Percentiles rank a stretch among this genome's conserved stretches.
These are phyloP conservation scores for Kwoniella bestiolae DNA, from an alignment of 768 basidiomycete species.

Conservation along the genomic window DNA sequence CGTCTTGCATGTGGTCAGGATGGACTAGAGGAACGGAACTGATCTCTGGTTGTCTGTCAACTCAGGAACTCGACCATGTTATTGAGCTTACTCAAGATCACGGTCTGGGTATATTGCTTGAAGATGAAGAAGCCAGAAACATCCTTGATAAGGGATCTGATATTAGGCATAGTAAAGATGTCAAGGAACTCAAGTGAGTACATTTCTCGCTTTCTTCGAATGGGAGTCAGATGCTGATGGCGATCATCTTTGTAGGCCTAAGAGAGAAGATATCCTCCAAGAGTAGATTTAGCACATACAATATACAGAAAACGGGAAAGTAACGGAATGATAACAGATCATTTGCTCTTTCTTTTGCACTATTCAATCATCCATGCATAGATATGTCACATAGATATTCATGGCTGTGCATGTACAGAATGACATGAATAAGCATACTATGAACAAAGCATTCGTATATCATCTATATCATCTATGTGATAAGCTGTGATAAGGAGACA, in stretches of 20 bases:
- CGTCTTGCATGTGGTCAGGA: too few relatives aligned
- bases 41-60: constrained; percentile 7
- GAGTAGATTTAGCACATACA: constrained; percentile 39
- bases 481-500: too few relatives aligned
- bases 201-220: background rate
- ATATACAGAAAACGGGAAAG: background rate
- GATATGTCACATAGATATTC: background rate
- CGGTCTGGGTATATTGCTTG: constrained; percentile 80
- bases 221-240: constrained; percentile 7
- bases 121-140: constrained; percentile 75
- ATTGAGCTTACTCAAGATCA: constrained; percentile 84
- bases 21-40: background rate
- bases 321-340: background rate
- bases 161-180: constrained; percentile 64
- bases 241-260: constrained; percentile 62
- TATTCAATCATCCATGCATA: constrained; percentile 11
- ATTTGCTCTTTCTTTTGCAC: background rate
- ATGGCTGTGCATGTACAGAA: background rate
- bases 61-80: constrained; percentile 77
- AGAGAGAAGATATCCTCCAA: constrained; percentile 91
- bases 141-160: constrained; percentile 64
- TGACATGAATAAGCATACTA: too few relatives aligned
- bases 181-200: constrained; percentile 67
- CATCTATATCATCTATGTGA: too few relatives aligned
- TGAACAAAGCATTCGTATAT: too few relatives aligned